Base-by-base conservation (phyloP, 192 early-diverging fungal species). In the Dissophora ornata region DNA sequence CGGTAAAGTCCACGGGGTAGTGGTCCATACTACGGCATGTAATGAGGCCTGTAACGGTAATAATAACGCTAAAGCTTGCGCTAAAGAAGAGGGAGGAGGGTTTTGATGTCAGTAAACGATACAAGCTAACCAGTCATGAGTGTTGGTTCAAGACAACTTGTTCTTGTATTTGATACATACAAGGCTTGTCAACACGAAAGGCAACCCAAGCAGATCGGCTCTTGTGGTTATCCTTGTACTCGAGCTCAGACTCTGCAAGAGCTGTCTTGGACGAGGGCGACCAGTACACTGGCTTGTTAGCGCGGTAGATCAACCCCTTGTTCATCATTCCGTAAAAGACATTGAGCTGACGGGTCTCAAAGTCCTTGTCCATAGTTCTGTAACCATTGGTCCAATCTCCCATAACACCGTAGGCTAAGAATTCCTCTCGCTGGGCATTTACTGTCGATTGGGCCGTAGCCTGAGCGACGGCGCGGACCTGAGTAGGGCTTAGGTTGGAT, bases 221-320 rank as follows among this genome's bases (percentile, higher is more conserved):
- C 34, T 79, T 58, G 60, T 94, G 91, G 18, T 89, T 69, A 13
- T 91, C 91, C 22, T 89, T 85, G 62, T 92, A 92, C 58, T 92
- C 90, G 29, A 94, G 74, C 69, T 92, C 92, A 0, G 91, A 85
- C 73, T 94, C 92, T 11, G 92, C 92, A 51, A 94, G 85, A 7
- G 92, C 91, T 2, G 92, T 91, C 38, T 80, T 85, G 57, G 92
- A 92, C 8, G 92, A 94, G 11, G 92, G 92, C 34, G 91, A 92
- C 91, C 91, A 94, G 66, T 90, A 92, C 7, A 94, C 92, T 2
- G 92, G 92, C 47, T 92, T 92, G 71, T 88, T 84, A 42, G 90
- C 89, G n/a, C 92, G 82, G 57, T 92, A 92, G 24, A 94, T 92
- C 40, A 75, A 22, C 1, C 86, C 85, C 57, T 86, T 85, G 62